Base-by-base conservation (phyloP, 1,284 basidiomycete genomes). In the Exobasidium cylindrosporum region DNA sequence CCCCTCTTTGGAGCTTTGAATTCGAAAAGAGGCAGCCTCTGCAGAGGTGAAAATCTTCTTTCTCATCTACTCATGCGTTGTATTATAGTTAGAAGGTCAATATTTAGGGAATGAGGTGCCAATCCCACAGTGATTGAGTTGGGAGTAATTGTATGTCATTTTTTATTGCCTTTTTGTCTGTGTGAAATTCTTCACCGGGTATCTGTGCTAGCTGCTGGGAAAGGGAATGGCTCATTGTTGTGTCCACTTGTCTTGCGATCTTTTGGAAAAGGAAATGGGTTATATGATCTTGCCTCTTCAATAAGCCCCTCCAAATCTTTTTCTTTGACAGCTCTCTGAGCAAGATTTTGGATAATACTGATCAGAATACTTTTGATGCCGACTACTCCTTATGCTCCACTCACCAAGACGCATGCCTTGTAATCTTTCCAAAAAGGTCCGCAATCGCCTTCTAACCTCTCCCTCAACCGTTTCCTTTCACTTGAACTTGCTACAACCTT, bases 381-480 rank as follows among this genome's bases (percentile, higher is more conserved):
- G n/a, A n/a, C n/a, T n/a, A n/a, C n/a, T 45, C 35, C 23, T n/a
- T n/a, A n/a, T n/a, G n/a, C n/a, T 3, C 14, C 26, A 62, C 40
- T 45, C 62, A 88, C 88, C 83, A 88, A 87, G 21, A 96, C 85
- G 79, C 93, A 96, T 1, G 82, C 82, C 66, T 86, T 86, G 80
- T 96, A 96, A 66, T 85, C 84, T 40, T 84, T 81, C 89, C 92
- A 96, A 10, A 90, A 81, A 68, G 84, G 84, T 3, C 91, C 92
- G 71, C 92, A 96, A 50, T 88, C 87, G 52, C 83, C 80, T 69
- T 94, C 88, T 77, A 92, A 93, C 76, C 71, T 65, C 31, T 68
- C 64, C 64, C 76, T 74, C 53, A 73, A 66, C 43, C 26, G 31
- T 13, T 45, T 47, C 61, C 68, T n/a, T 40, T 32, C 63, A 31